These are phyloP conservation scores for Colletotrichum melonis DNA, from an alignment of 2,329 filamentous ascomycete species.

Conservation along the genomic window DNA sequence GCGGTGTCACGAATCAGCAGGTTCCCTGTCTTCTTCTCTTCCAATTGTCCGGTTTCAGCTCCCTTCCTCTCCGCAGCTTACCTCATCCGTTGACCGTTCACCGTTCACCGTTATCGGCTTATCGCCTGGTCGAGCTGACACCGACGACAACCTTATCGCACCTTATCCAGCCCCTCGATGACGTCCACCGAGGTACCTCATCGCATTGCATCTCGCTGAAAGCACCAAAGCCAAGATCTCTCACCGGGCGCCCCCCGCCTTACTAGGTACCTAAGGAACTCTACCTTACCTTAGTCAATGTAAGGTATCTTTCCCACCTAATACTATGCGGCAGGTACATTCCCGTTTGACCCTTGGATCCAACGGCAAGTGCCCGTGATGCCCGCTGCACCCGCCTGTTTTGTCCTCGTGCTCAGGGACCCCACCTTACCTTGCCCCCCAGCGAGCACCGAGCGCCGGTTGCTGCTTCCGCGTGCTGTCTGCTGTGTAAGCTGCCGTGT, in stretches of 20 bases:
- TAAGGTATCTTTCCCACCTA: neutral
- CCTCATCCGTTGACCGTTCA: neutral
- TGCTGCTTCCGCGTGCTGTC: neutral
- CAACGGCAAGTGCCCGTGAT: neutral
- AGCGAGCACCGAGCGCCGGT: constrained; percentile 26
- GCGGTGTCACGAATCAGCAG: neutral
- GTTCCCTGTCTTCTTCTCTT: neutral
- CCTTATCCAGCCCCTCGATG: constrained; percentile 8
- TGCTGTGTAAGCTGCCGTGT: neutral
- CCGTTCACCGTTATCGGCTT: neutral
- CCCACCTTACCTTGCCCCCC: neutral
- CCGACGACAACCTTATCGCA: neutral
- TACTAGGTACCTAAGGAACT: too few relatives aligned
- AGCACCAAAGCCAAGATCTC: constrained; percentile 21
- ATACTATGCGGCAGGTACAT: neutral
- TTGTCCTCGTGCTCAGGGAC: constrained; percentile 35
- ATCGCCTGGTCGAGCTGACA: neutral
- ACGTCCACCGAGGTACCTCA: neutral
- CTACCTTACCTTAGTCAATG: neutral
- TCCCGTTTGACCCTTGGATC: neutral
- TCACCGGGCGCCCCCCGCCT: neutral
- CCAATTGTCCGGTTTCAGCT: constrained; percentile 28
- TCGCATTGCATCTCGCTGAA: neutral
- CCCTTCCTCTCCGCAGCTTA: constrained; percentile 1
- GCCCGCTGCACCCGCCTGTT: constrained; percentile 18